Base-by-base conservation (phyloP, 2,329 filamentous ascomycete genomes). In the Keithomyces neogunnii region DNA sequence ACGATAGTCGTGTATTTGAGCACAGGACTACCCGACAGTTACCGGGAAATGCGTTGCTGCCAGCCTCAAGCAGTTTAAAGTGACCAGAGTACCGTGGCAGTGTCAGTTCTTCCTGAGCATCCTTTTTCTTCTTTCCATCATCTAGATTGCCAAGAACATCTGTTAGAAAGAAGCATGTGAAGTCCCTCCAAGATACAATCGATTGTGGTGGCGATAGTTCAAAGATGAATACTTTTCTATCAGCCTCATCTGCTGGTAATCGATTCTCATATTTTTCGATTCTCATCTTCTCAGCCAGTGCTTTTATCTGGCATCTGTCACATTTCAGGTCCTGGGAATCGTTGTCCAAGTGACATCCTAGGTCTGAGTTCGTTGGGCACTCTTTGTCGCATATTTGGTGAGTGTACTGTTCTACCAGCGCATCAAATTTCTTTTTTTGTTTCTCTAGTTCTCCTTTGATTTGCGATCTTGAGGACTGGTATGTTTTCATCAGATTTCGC, bases 191-290 rank as follows among this genome's bases (percentile, higher is more conserved):
- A 3, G 56, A 46, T 3, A 56, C 56, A 40, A 78, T 73, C 0
- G 59, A 31, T 0, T 28, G 4, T 0, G 79, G 78, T 0, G 71
- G 54, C 0, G 56, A 48, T 0, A 83, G 62, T 55, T 84, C 80
- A 47, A 84, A 84, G 0, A 83, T 66, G 0, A 70, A 68, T 0
- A 75, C 66, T 51, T 76, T 73, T 0, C 68, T 67, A 9, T 64
- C 30, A 0, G 53, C 5, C 0, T 49, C 1, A 1, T 66, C 26
- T 0, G 44, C 9, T 0, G 78, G 74, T 0, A 84, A 64, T 0
- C 80, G 79, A 77, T 77, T 42, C 8, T 42, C n/a, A 11, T 28
- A 42, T 26, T 2, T 10, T 8, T 42, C n/a, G 10, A 42, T 42
- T 4, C 6, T 28, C 26, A 42, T 5, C 5, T 8, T 2, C 26